Evolutionary conservation across 352 stramenopile genomes (phyloP).

Genomic region (Plasmopara viticola): DNA sequence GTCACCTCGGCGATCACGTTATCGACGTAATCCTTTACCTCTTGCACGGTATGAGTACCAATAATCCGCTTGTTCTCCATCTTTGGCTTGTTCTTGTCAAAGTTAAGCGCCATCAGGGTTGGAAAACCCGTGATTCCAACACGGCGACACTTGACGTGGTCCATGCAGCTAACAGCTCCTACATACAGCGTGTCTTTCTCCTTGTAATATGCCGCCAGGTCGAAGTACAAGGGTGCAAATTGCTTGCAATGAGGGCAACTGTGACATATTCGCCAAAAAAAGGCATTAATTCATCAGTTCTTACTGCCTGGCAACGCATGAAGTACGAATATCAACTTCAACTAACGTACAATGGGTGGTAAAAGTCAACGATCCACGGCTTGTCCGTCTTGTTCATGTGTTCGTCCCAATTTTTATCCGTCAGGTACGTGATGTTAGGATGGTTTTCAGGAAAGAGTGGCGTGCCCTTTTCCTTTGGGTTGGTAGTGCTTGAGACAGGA

Average conservation of each 20-base stretch:
- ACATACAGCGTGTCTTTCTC: slow-evolving; percentile 57
- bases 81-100: slow-evolving; percentile 60
- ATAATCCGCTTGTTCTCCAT: slow-evolving; percentile 70
- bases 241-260: slow-evolving; percentile 79
- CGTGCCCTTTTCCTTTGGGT: slow-evolving; percentile 69
- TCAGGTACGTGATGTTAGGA: slow-evolving; percentile 83
- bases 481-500: slow-evolving; percentile 20
- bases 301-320: slow-evolving; percentile 2
- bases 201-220: slow-evolving; percentile 73
- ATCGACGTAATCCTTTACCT: slow-evolving; percentile 70
- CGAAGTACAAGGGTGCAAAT: slow-evolving; percentile 58
- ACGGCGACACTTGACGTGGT: slow-evolving; percentile 77
- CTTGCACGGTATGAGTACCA: slow-evolving; percentile 69
- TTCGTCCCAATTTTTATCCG: slow-evolving; percentile 75
- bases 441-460: slow-evolving; percentile 75
- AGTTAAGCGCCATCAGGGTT: slow-evolving; percentile 72
- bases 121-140: slow-evolving; percentile 78
- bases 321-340: neutral
- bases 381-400: slow-evolving; percentile 68
- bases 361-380: slow-evolving; percentile 82
- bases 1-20: slow-evolving; percentile 49
- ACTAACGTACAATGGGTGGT: slow-evolving; percentile 75
- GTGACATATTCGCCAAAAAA: slow-evolving; percentile 11
- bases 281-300: slow-evolving; percentile 15
- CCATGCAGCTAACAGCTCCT: slow-evolving; percentile 79